phyloP scores from a whole-genome alignment of 148 eudicot species.

The Selenicereus undatus region DNA sequence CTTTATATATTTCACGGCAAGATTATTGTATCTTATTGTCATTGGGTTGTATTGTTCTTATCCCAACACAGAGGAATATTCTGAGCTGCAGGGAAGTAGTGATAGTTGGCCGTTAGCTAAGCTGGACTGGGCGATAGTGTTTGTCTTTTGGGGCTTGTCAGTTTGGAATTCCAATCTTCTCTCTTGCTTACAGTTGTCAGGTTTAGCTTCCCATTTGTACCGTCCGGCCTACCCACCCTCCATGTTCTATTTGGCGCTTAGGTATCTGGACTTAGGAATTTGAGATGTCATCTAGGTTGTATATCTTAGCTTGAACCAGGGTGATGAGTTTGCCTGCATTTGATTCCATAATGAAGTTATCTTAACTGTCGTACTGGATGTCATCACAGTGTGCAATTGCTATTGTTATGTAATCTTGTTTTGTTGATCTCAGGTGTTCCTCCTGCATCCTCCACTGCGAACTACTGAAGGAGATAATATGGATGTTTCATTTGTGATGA shows the following conservation, averaged over 20 bases:
- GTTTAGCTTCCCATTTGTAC: no score
- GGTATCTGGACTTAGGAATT: not conserved
- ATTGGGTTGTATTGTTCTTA: no score
- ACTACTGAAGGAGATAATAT: constrained; percentile 48
- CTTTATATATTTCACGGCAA: not conserved
- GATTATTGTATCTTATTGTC: no score
- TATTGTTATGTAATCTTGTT: not conserved
- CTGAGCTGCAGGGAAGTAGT: not conserved
- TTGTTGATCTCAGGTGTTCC: constrained; percentile 55
- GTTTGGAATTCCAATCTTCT: no score
- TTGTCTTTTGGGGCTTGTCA: no score
- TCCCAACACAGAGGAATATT: not conserved
- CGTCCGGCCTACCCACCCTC: no score
- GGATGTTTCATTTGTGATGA: constrained; percentile 57
- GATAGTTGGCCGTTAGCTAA: not conserved
- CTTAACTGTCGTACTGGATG: not conserved
- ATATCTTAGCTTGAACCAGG: no score
- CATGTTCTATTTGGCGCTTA: not conserved
- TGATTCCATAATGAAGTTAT: not conserved
- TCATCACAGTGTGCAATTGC: not conserved
- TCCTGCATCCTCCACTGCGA: constrained; percentile 49
- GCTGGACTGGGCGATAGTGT: not conserved
- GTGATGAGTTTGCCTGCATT: no score
- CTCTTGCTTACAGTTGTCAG: no score
- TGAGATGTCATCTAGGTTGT: no score